Base-by-base conservation (phyloP, 768 basidiomycete species). In the Neoboletus subvelutipes region DNA sequence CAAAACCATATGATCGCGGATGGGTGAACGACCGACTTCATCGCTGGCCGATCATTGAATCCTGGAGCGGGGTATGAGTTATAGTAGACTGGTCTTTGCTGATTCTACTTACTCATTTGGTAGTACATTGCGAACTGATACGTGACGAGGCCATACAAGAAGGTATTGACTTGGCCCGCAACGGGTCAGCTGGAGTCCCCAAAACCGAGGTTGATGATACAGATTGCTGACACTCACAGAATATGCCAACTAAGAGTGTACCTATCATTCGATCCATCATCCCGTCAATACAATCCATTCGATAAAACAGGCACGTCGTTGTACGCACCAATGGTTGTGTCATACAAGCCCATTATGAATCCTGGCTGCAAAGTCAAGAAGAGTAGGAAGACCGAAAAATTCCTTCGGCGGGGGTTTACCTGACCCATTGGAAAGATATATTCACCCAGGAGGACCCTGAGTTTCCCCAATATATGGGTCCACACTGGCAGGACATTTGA, bases 121-220 rank as follows among this genome's bases (percentile, higher is more conserved):
- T 72, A 66, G 57, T 80, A 80, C 8, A 67, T 59, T 8, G 71
- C 66, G 54, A 79, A 79, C 52, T 78, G 76, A 61, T 73, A 77
- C 2, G 70, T 68, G 57, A 79, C 78, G 13, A 78, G 67, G 1
- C 78, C 78, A 55, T 75, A 78, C 13, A 80, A 59, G 41, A 54
- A 66, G 26, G 67, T 68, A 37, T 68, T 68, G 45, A 68, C 67
- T 68, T 31, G 20, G 10, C 37, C 46, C 10, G 22, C 4, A n/a
- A 29, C 5, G 1, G 4, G 6, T 63, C 46, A 56, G 26, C 5
- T 5, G 4, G n/a, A 18, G 18, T 17, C 2, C 17, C 4, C 24
- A 31, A 29, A n/a, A 37, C 9, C 33, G 1, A 37, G 1, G 2
- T 34, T 1, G 3, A 36, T 6, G 26, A 45, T 3, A 34, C 33